Conservation (phyloP, 768 basidiomycete genomes). For the Lactifluus subvellereus region DNA sequence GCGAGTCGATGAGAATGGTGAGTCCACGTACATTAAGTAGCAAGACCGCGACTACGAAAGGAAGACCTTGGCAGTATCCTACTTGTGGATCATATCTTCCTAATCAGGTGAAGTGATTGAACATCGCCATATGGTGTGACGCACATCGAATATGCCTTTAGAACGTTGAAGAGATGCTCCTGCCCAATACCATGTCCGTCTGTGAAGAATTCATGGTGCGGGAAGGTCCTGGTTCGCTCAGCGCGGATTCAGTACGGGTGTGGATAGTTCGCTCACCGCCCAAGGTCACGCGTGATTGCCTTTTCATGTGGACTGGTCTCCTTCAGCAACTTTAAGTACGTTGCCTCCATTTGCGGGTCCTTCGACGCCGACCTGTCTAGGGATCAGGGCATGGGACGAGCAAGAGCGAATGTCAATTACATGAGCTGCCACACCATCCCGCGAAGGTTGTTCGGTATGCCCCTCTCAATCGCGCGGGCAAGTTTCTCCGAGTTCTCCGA, state of each 20-base stretch:
- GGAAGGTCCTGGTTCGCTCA: conserved; percentile 67
- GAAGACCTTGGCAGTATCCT: conserved; percentile 96
- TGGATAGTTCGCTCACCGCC: conserved; percentile 44
- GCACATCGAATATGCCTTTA: conserved; percentile 96
- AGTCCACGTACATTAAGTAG: conserved; percentile 69
- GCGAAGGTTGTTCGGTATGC: conserved; percentile 81
- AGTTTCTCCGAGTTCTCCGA: conserved; percentile 69
- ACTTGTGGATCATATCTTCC: conserved; percentile 83
- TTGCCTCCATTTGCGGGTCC: conserved; percentile 74
- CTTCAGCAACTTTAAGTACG: conserved; percentile 78
- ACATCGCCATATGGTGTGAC: neutral
- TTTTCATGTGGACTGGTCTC: conserved; percentile 88
- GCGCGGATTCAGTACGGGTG: neutral
- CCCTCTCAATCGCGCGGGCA: conserved; percentile 84
- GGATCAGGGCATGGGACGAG: conserved; percentile 1
- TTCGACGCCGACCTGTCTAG: conserved; percentile 82
- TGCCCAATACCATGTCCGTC: conserved; percentile 94
- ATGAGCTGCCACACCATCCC: conserved; percentile 98
- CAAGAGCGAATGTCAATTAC: conserved; percentile 35
- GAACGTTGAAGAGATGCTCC: conserved; percentile 94
- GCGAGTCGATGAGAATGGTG: neutral
- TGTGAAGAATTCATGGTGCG: conserved; percentile 93
- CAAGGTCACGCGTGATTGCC: conserved; percentile 87
- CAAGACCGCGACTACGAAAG: conserved; percentile 92
- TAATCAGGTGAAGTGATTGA: conserved; percentile 16